Conservation (phyloP, 768 basidiomycete species). For the Mycena polygramma region DNA sequence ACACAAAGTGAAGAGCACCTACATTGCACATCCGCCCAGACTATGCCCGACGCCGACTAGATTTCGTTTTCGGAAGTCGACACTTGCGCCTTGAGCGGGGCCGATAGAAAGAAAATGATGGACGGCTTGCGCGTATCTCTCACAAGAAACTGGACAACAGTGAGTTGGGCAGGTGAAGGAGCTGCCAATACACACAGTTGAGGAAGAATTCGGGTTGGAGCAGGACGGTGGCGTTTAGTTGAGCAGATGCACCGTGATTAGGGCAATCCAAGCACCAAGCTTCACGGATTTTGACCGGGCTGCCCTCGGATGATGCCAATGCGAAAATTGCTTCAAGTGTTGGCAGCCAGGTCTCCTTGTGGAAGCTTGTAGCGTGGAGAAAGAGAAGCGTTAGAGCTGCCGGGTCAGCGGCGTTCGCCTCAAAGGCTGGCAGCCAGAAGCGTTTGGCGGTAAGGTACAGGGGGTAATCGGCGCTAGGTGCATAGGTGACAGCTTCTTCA, state of each 20-base stretch:
- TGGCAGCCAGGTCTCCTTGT: conserved; percentile 83
- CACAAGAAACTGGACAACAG: conserved; percentile 66
- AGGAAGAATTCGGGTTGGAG: conserved; percentile 57
- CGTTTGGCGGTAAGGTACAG: conserved; percentile 69
- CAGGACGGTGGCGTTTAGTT: conserved; percentile 64
- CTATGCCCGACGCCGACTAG: conserved; percentile 79
- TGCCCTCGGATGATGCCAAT: conserved; percentile 39
- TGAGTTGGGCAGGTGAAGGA: conserved; percentile 13
- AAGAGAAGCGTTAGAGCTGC: conserved; percentile 69
- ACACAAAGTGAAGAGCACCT: conserved; percentile 39
- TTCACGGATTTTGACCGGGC: conserved; percentile 58
- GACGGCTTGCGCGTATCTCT: conserved; percentile 70
- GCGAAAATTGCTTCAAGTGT: conserved; percentile 63
- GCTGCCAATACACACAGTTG: conserved; percentile 54
- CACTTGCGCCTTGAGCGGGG: conserved; percentile 51
- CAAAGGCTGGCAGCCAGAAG: conserved; percentile 61
- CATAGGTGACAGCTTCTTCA: conserved; percentile 46
- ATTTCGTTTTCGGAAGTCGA: conserved; percentile 64
- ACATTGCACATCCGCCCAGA: conserved; percentile 76
- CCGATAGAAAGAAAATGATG: conserved; percentile 67
- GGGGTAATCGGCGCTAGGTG: conserved; percentile 58
- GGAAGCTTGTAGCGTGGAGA: conserved; percentile 80
- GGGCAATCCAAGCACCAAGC: conserved; percentile 82
- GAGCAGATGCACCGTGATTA: conserved; percentile 75
- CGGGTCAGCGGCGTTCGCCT: conserved; percentile 50